phyloP scores from a whole-genome alignment of 2,329 filamentous ascomycete genomes.

The Cladosporium sp. region DNA sequence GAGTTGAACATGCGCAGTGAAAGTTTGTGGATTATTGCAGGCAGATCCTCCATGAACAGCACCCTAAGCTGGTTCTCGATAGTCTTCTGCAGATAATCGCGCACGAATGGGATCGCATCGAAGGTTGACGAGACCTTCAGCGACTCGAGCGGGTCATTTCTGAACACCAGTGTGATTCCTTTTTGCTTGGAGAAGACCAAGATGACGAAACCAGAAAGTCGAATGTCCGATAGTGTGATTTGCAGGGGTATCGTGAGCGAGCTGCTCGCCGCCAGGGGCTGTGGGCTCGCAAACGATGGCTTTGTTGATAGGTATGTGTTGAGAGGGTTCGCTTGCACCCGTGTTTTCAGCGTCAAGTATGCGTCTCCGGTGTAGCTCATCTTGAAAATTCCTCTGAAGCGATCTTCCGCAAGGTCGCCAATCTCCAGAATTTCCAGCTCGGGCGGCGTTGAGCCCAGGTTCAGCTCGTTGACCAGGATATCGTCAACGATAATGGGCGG shows the following conservation, averaged over 20 bases:
- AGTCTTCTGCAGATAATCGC: constrained; percentile 92
- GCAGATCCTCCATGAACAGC: constrained; percentile 96
- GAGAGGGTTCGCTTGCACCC: constrained; percentile 94
- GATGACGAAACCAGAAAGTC: constrained; percentile 95
- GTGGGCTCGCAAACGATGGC: constrained; percentile 86
- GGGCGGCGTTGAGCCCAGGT: constrained; percentile 89
- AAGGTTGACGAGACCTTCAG: constrained; percentile 98
- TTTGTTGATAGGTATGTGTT: constrained; percentile 94
- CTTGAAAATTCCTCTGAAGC: constrained; percentile 97
- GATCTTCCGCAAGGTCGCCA: constrained; percentile 92
- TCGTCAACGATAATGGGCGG: constrained; percentile 99
- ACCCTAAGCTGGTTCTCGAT: constrained; percentile 92
- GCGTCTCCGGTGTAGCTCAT: constrained; percentile 98
- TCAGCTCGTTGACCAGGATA: constrained; percentile 96
- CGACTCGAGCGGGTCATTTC: constrained; percentile 96
- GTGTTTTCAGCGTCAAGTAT: constrained; percentile 89
- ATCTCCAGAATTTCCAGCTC: constrained; percentile 97
- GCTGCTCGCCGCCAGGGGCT: constrained; percentile 85
- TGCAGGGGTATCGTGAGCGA: constrained; percentile 96
- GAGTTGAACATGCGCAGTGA: constrained; percentile 88
- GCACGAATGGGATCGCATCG: constrained; percentile 97
- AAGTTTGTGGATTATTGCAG: constrained; percentile 90
- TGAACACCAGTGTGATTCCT: constrained; percentile 91
- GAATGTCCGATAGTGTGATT: constrained; percentile 93
- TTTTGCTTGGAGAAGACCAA: constrained; percentile 97